These are phyloP conservation scores for Cladophialophora immunda DNA, from an alignment of 2,329 filamentous ascomycete species.

Conservation along the genomic window DNA sequence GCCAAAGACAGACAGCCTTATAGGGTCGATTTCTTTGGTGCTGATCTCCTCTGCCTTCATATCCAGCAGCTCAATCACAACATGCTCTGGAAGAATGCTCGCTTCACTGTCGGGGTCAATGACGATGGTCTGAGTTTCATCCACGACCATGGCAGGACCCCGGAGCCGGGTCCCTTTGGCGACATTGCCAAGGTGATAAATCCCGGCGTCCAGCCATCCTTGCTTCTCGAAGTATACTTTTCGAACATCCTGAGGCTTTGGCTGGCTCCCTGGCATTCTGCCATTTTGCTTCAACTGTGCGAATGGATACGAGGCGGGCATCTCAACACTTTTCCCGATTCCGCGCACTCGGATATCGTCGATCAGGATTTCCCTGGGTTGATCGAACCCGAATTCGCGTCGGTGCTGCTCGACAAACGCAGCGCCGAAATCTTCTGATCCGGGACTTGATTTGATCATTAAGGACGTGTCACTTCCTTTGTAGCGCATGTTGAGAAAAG, in stretches of 20 bases:
- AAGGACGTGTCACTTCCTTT: conserved; percentile 61
- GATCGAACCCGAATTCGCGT: conserved; percentile 90
- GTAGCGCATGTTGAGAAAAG: conserved; percentile 60
- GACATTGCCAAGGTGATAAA: conserved; percentile 48
- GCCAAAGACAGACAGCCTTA: conserved; percentile 79
- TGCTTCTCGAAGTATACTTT: conserved; percentile 48
- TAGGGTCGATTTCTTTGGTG: conserved; percentile 70
- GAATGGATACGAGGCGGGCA: conserved; percentile 75
- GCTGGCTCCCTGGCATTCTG: conserved; percentile 12
- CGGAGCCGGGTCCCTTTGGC: conserved; percentile 46
- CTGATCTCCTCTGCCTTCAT: conserved; percentile 56
- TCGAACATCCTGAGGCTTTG: conserved; percentile 6
- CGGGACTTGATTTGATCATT: conserved; percentile 48
- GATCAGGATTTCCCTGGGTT: conserved; percentile 85
- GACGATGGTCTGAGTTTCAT: conserved; percentile 58
- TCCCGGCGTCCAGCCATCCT: conserved; percentile 46
- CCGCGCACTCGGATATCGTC: conserved; percentile 88
- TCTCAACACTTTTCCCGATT: conserved; percentile 67
- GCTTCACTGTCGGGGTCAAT: conserved; percentile 50
- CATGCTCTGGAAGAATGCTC: conserved; percentile 48
- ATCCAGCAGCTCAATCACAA: conserved; percentile 67
- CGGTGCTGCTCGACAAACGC: conserved; percentile 87
- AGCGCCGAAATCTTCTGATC: conserved; percentile 73
- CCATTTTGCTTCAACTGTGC: conserved; percentile 19
- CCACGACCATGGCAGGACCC: conserved; percentile 44